These are phyloP conservation scores for Russula dissimulans DNA, from an alignment of 768 basidiomycete genomes.

Conservation along the genomic window DNA sequence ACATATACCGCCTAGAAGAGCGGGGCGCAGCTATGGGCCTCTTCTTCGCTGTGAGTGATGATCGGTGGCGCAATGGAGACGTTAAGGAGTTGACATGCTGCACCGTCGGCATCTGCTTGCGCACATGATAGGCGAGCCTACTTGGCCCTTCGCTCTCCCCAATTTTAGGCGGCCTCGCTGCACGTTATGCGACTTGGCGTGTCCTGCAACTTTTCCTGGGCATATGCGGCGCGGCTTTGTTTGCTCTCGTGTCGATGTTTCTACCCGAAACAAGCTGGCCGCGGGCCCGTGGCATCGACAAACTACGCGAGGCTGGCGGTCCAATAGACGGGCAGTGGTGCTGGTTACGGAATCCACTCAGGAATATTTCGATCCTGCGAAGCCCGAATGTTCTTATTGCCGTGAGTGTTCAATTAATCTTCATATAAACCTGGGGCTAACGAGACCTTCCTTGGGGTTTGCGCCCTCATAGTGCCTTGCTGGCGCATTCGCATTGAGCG, in stretches of 20 bases:
- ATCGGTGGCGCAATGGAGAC: background rate
- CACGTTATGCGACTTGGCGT: conserved; percentile 62
- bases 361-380: conserved; percentile 39
- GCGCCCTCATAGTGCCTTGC: conserved; percentile 32
- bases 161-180: conserved; percentile 43
- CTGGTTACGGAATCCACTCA: conserved; percentile 48
- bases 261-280: conserved; percentile 68
- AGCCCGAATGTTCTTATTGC: conserved; percentile 51
- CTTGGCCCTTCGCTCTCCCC: conserved; percentile 58
- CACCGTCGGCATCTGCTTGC: too few relatives aligned
- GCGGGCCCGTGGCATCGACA: conserved; percentile 45
- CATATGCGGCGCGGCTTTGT: conserved; percentile 31
- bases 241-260: conserved; percentile 33
- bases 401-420: conserved; percentile 29
- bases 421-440: background rate
- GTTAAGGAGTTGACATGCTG: too few relatives aligned
- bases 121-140: conserved; percentile 34
- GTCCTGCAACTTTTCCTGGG: conserved; percentile 43
- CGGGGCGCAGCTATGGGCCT: conserved; percentile 51
- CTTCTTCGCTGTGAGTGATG: conserved; percentile 39
- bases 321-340: conserved; percentile 24
- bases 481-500: conserved; percentile 23
- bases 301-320: conserved; percentile 20
- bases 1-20: conserved; percentile 58
- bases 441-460: background rate